Base-by-base conservation (phyloP, 129 eudicot genomes). In the Gnaphalium uliginosum region DNA sequence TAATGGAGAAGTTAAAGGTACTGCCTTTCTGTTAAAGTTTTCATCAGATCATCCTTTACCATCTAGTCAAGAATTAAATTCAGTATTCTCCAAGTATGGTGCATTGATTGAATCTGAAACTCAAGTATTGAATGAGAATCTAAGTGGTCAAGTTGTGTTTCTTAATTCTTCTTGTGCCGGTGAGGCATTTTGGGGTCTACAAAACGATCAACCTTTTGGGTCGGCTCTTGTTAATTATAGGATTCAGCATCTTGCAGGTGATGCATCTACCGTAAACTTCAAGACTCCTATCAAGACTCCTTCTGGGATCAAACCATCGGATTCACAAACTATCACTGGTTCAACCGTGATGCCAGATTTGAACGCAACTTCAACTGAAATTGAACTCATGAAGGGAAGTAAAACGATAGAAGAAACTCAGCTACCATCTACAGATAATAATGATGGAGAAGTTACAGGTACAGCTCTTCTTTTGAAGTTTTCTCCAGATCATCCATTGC, bases 111-210 rank as follows among this genome's bases (percentile, higher is more conserved):
- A 89, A 74, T 85, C 87, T 0, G 90, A 89, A 78, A 78, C 85
- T 6, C 81, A 48, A 63, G 73, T 83, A 19, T 56, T 64, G 5
- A 57, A 27, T 3, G 84, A 85, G 25, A 69, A 74, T 4, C 65
- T 33, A 22, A 76, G 76, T 54, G 88, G 84, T 32, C 85, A 87
- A 80, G 87, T 89, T 67, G 85, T 79, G 19, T 89, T 87, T 68
- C 74, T 64, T 57, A 79, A 70, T 43, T 64, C 76, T 58, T 74
- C 88, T 29, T 79, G 87, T 60, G 92, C 88, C 10, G 76, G 85
- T 18, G 84, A 73, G 76, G 96, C 92, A 6, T 87, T 76, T 58
- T 82, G 86, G 73, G 82, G 90, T 39, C 72, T 89, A 73, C 88
- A 89, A 81, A 85, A 81, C 8, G 85, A 73, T 63, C 78, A 79